A percentile compares a stretch with the other conserved stretches of the same genome.
These are phyloP conservation scores for Colletotrichum limetticola DNA, from an alignment of 2,329 filamentous ascomycete species.

Conservation along the genomic window DNA sequence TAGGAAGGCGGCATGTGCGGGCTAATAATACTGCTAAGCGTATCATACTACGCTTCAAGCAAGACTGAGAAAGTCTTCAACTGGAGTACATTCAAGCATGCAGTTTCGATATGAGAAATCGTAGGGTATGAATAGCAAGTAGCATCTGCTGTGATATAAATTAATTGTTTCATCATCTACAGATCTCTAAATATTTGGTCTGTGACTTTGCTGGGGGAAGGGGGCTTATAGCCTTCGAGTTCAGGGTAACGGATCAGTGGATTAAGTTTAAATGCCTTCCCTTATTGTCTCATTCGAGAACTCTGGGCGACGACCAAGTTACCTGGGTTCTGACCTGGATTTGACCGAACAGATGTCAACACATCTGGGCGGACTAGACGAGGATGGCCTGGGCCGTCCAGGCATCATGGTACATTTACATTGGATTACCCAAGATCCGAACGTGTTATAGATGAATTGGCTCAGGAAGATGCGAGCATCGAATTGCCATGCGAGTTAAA, in stretches of 20 bases:
- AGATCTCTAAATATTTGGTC: no score
- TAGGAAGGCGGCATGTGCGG: neutral
- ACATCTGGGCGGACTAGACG: neutral
- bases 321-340: neutral
- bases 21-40: neutral
- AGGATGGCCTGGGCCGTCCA: neutral
- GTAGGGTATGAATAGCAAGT: accelerated
- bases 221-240: neutral
- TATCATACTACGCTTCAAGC: neutral
- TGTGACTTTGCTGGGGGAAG: neutral
- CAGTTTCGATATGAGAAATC: accelerated
- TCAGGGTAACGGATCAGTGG: no score
- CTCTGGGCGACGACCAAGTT: no score
- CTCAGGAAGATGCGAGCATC: accelerated
- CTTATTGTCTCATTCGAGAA: neutral
- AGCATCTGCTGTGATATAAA: neutral
- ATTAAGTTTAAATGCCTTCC: neutral
- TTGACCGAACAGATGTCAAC: neutral
- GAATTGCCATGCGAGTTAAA: no score
- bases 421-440: no score
- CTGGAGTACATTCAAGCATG: neutral
- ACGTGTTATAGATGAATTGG: neutral
- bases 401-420: neutral
- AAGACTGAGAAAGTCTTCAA: neutral
- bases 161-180: no score